Evolutionary conservation across 768 basidiomycete species (phyloP).

Genomic region (Termitomyces sp.): DNA sequence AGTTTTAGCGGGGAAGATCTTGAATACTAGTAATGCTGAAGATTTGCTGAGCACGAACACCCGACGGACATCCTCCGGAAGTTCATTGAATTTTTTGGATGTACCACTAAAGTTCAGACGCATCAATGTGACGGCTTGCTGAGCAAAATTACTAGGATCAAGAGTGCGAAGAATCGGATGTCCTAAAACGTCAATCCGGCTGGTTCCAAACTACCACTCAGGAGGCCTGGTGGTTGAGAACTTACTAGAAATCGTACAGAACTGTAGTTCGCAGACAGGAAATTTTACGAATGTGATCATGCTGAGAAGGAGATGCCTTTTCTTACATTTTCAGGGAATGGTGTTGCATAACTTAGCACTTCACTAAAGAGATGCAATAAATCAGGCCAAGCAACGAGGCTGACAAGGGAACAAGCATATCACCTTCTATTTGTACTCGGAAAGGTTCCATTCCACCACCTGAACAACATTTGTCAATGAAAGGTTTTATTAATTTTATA

Average conservation of each 20-base stretch:
- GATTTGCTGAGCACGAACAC: conserved; percentile 35
- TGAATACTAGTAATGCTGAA: too few species aligned
- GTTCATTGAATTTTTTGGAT: conserved; percentile 25
- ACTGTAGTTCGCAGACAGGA: conserved; percentile 15
- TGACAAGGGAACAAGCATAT: conserved; percentile 26
- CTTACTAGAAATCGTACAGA: conserved; percentile 37
- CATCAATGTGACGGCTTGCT: conserved; percentile 34
- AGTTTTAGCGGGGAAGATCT: too few species aligned
- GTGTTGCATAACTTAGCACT: conserved; percentile 28
- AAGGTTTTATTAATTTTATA: neutral
- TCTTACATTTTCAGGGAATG: conserved; percentile 38
- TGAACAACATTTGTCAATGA: neutral
- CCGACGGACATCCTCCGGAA: conserved; percentile 31
- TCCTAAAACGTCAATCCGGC: too few species aligned
- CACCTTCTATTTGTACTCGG: conserved; percentile 32
- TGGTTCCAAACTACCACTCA: too few species aligned
- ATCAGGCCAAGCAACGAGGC: neutral
- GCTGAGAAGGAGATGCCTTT: neutral
- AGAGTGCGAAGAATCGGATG: conserved; percentile 30
- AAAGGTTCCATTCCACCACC: conserved; percentile 35
- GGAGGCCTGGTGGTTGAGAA: neutral
- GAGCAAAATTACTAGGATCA: conserved; percentile 28
- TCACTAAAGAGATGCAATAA: conserved; percentile 25
- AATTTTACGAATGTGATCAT: neutral
- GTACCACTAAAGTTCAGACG: conserved; percentile 37